A percentile compares a stretch with the other conserved stretches of the same genome.
Evolutionary conservation across 2,329 filamentous ascomycete genomes (phyloP).

Genomic region (Xenoacremonium recifei): DNA sequence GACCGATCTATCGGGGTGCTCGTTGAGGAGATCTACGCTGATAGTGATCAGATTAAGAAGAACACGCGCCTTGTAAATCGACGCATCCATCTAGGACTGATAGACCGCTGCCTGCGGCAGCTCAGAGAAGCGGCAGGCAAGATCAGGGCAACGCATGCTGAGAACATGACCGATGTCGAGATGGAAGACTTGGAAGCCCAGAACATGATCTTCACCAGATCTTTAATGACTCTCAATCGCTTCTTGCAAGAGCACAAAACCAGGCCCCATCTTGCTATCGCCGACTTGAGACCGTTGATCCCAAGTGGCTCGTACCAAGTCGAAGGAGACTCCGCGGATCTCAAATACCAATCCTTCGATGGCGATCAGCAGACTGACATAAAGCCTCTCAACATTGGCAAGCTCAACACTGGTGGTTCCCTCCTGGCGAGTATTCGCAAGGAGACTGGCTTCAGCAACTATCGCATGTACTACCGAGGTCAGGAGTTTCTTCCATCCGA

Average conservation of each 20-base stretch:
- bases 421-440: slow-evolving; percentile 65
- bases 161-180: slow-evolving; percentile 51
- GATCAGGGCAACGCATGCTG: slow-evolving; percentile 49
- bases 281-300: slow-evolving; percentile 55
- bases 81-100: slow-evolving; percentile 65
- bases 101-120: slow-evolving; percentile 71
- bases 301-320: slow-evolving; percentile 49
- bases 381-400: slow-evolving; percentile 62
- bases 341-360: slow-evolving; percentile 75
- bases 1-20: slow-evolving; percentile 66
- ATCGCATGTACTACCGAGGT: slow-evolving; percentile 70
- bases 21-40: slow-evolving; percentile 68
- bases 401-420: slow-evolving; percentile 67
- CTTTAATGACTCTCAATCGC: slow-evolving; percentile 64
- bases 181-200: slow-evolving; percentile 43
- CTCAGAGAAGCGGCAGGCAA: slow-evolving; percentile 59
- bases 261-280: slow-evolving; percentile 58
- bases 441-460: slow-evolving; percentile 73
- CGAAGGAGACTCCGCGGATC: slow-evolving; percentile 62
- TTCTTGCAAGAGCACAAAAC: slow-evolving; percentile 65
- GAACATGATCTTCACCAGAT: slow-evolving; percentile 65
- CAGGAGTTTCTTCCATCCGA: slow-evolving; percentile 61
- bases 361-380: slow-evolving; percentile 59
- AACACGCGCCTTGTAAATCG: slow-evolving; percentile 51
- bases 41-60: slow-evolving; percentile 49